A percentile compares a stretch with the other conserved stretches of the same genome.
phyloP scores from a whole-genome alignment of 2,329 filamentous ascomycete genomes.

The Scleromitrula shiraiana region DNA sequence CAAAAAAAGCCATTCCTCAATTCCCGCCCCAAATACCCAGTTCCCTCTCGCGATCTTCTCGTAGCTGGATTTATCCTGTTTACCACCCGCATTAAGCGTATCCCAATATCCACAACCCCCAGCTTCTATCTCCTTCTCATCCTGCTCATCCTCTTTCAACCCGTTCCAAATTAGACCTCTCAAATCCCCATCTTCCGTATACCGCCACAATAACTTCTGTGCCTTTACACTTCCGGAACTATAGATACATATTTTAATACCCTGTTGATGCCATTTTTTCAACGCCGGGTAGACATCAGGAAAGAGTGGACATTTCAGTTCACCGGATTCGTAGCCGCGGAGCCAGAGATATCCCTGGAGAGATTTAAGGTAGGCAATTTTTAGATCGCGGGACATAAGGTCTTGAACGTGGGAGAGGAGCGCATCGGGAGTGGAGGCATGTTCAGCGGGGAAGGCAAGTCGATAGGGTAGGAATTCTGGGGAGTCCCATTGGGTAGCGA shows the following conservation, averaged over 20 bases:
- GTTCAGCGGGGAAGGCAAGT: conserved; percentile 60
- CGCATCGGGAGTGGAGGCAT: conserved; percentile 47
- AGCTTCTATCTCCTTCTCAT: conserved; percentile 67
- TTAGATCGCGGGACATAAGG: conserved; percentile 64
- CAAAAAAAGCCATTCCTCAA: conserved; percentile 61
- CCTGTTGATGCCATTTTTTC: conserved; percentile 47
- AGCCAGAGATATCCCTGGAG: conserved; percentile 76
- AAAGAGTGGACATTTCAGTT: conserved; percentile 66
- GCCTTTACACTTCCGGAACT: conserved; percentile 74
- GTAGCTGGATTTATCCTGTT: conserved; percentile 62
- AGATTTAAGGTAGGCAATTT: conserved; percentile 68
- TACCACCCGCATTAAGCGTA: conserved; percentile 71
- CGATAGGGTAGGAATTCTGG: conserved; percentile 59
- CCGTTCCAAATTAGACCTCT: conserved; percentile 52
- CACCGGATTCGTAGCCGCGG: conserved; percentile 61
- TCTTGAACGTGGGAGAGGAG: conserved; percentile 62
- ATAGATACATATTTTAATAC: conserved; percentile 54
- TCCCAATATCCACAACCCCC: conserved; percentile 72
- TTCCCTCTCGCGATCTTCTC: conserved; percentile 24
- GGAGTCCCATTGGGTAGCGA: conserved; percentile 59
- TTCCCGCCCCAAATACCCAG: conserved; percentile 35
- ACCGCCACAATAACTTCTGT: conserved; percentile 70
- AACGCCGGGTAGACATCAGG: conserved; percentile 62
- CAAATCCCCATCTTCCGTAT: conserved; percentile 52
- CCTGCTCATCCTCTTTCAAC: conserved; percentile 75